Percentiles rank a stretch among this genome's conserved stretches.
Conservation (phyloP, 306 rosid species). For the Lathyrus sativus region DNA sequence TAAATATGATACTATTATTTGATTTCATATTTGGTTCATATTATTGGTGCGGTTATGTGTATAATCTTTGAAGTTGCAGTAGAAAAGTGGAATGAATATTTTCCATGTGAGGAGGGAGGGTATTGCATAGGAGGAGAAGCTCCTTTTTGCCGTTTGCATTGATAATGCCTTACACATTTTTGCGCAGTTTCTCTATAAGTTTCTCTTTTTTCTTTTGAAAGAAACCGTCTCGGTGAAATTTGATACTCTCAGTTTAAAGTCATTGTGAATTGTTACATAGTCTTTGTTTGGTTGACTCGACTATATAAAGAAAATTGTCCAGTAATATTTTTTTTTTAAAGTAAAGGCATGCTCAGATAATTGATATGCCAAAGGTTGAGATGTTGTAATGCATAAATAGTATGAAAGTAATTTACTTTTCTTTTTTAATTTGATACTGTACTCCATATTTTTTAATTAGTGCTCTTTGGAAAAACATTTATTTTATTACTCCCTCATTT, state of each 20-base stretch:
- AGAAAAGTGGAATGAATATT: neutral
- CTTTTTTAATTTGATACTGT: neutral
- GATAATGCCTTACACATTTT: neutral
- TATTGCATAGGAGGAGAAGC: neutral
- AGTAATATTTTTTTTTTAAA: neutral
- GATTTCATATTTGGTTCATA: neutral
- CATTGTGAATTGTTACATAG: neutral
- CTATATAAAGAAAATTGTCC: neutral
- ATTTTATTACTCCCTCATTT: neutral
- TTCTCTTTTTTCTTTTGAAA: neutral
- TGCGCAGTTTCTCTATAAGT: constrained; percentile 4
- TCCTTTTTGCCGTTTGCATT: neutral
- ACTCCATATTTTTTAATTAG: neutral
- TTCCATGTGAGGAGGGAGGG: neutral
- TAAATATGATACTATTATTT: neutral
- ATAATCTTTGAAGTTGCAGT: neutral
- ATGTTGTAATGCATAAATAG: neutral
- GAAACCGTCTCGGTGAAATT: constrained; percentile 5
- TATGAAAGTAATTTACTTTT: neutral
- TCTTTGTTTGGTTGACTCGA: neutral
- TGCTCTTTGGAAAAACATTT: neutral
- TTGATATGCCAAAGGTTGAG: neutral
- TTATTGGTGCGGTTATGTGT: neutral
- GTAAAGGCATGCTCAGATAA: neutral
- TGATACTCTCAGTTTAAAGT: constrained; percentile 2